A percentile compares a stretch with the other conserved stretches of the same genome.
These are phyloP conservation scores for Globisporangium spinosum DNA, from an alignment of 352 stramenopile species.

Conservation along the genomic window DNA sequence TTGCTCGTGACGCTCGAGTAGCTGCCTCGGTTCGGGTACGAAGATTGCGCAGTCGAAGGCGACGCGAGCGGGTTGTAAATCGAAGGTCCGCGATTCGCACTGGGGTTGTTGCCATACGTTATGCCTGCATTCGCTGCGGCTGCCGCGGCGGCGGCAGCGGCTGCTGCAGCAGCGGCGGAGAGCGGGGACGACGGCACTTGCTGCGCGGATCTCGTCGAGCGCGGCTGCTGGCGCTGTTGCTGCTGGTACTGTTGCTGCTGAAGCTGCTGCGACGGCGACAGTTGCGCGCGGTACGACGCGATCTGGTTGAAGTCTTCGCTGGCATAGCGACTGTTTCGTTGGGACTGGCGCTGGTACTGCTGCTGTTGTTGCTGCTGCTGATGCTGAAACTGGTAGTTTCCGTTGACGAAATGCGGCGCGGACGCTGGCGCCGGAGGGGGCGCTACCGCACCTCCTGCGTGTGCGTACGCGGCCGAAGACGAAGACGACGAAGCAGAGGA, in stretches of 20 bases:
- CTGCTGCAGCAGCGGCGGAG: conserved; percentile 13
- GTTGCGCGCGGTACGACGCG: conserved; percentile 13
- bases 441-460: background rate
- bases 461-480: background rate
- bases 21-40: conserved; percentile 10
- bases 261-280: conserved; percentile 15
- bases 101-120: background rate
- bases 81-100: background rate
- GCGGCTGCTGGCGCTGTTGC: conserved; percentile 10
- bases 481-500: conserved; percentile 1
- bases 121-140: conserved; percentile 10
- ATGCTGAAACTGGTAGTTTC: conserved; percentile 19
- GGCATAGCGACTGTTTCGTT: conserved; percentile 10
- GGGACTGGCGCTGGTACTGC: background rate
- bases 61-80: conserved; percentile 19
- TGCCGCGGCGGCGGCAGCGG: conserved; percentile 10
- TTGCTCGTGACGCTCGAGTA: conserved; percentile 16
- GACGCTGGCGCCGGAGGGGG: conserved; percentile 12
- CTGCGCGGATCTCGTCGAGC: background rate
- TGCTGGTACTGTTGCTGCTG: conserved; percentile 14
- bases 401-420: conserved; percentile 17
- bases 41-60: conserved; percentile 5
- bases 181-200: conserved; percentile 10
- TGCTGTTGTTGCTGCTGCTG: conserved; percentile 14
- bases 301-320: conserved; percentile 11